These are phyloP conservation scores for Gnomoniopsis sp. DNA, from an alignment of 2,329 filamentous ascomycete genomes.

Conservation along the genomic window DNA sequence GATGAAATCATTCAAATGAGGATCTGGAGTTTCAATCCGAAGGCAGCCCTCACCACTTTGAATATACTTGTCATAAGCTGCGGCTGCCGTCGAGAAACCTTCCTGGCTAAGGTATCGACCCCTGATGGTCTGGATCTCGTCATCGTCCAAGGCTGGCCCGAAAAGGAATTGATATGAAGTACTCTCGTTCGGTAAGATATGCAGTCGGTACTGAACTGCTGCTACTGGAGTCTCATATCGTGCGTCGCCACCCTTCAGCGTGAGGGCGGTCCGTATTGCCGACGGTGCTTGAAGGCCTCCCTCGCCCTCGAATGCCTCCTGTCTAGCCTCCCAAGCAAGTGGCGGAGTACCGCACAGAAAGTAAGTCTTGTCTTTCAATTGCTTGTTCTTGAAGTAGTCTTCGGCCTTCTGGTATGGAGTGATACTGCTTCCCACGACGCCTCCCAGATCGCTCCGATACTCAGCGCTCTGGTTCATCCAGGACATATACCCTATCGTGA, in stretches of 20 bases:
- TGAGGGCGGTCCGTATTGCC: slow-evolving; percentile 31
- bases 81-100: slow-evolving; percentile 41
- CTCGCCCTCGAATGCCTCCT: slow-evolving; percentile 53
- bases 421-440: slow-evolving; percentile 48
- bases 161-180: slow-evolving; percentile 52
- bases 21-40: slow-evolving; percentile 51
- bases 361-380: slow-evolving; percentile 55
- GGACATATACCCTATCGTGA: slow-evolving; percentile 58
- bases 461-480: slow-evolving; percentile 60
- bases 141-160: slow-evolving; percentile 50
- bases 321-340: slow-evolving; percentile 49
- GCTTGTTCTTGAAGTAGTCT: slow-evolving; percentile 56
- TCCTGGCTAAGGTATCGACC: slow-evolving; percentile 46
- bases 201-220: slow-evolving; percentile 47
- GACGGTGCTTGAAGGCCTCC: slow-evolving; percentile 51
- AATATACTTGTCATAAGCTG: slow-evolving; percentile 50
- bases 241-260: slow-evolving; percentile 44
- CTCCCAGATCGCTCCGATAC: slow-evolving; percentile 45
- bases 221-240: slow-evolving; percentile 54
- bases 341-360: slow-evolving; percentile 51
- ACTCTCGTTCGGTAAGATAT: slow-evolving; percentile 36
- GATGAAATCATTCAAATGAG: slow-evolving; percentile 53
- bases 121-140: slow-evolving; percentile 43
- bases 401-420: slow-evolving; percentile 55
- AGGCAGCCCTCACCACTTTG: slow-evolving; percentile 47